These are phyloP conservation scores for Wolfiporia cocos DNA, from an alignment of 1,284 basidiomycete genomes.

Conservation along the genomic window DNA sequence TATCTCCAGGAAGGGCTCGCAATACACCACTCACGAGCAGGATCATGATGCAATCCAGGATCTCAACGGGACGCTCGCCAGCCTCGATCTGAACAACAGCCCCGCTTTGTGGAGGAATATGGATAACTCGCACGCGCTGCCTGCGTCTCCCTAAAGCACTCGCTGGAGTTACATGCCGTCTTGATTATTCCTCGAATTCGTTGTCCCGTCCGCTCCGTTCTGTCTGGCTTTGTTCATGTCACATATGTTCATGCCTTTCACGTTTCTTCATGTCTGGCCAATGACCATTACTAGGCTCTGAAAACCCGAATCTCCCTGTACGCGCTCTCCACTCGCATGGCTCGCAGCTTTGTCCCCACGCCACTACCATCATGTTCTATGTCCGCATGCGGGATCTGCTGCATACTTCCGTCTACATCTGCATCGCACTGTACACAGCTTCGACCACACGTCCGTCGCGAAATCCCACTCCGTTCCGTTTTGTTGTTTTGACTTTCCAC, in stretches of 20 bases:
- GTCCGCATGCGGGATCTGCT: conserved; percentile 23
- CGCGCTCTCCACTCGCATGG: conserved; percentile 18
- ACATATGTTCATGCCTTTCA: conserved; percentile 9
- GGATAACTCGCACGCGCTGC: conserved; percentile 13
- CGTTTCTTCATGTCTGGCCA: conserved; percentile 12
- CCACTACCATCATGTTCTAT: conserved; percentile 19
- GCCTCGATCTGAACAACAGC: conserved; percentile 38
- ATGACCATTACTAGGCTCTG: conserved; percentile 19
- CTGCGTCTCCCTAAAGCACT: conserved; percentile 16
- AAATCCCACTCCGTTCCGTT: conserved; percentile 16
- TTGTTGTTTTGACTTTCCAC: conserved; percentile 20
- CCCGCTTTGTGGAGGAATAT: conserved; percentile 15
- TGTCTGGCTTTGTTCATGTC: conserved; percentile 17
- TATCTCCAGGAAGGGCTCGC: conserved; percentile 16
- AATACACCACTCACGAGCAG: conserved; percentile 27
- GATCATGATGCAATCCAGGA: conserved; percentile 57
- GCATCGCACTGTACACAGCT: conserved; percentile 12
- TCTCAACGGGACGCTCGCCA: conserved; percentile 70
- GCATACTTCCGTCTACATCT: conserved; percentile 17
- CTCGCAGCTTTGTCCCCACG: conserved; percentile 12
- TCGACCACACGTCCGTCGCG: conserved; percentile 9
- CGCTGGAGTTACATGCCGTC: conserved; percentile 1
- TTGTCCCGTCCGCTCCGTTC: conserved; percentile 9
- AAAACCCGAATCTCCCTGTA: conserved; percentile 9
- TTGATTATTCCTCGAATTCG: conserved; percentile 6